Percentiles rank a stretch among this genome's conserved stretches.
These are phyloP conservation scores for Gloeopeniophorella convolvens DNA, from an alignment of 768 basidiomycete species.

Conservation along the genomic window DNA sequence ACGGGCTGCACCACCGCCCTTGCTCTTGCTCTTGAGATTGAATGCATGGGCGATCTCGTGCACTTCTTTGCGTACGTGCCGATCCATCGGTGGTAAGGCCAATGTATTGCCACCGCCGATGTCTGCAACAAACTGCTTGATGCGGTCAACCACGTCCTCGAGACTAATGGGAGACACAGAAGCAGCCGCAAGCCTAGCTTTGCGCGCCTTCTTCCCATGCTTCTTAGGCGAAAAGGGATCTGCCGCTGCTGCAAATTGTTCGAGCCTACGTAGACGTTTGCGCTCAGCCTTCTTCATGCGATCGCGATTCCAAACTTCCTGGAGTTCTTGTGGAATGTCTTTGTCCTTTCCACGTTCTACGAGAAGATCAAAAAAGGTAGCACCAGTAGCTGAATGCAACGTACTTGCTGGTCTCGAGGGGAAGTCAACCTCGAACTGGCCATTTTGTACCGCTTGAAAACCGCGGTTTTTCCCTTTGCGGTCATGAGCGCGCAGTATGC, in stretches of 20 bases:
- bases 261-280: constrained; percentile 56
- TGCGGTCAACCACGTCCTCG: constrained; percentile 51
- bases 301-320: constrained; percentile 72
- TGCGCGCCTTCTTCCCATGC: constrained; percentile 62
- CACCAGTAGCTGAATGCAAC: constrained; percentile 24
- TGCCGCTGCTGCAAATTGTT: constrained; percentile 47
- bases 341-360: constrained; percentile 44
- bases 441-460: constrained; percentile 56
- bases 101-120: constrained; percentile 45
- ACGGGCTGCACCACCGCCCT: constrained; percentile 58
- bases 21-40: constrained; percentile 69
- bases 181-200: constrained; percentile 56
- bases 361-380: background rate
- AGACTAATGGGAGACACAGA: constrained; percentile 40
- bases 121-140: constrained; percentile 60
- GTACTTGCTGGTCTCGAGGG: constrained; percentile 43
- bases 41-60: constrained; percentile 82
- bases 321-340: constrained; percentile 48
- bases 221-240: constrained; percentile 61
- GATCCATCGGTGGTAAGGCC: constrained; percentile 73
- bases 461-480: constrained; percentile 47
- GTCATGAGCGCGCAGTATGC: constrained; percentile 38
- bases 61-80: constrained; percentile 59
- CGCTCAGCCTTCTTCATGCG: constrained; percentile 74
- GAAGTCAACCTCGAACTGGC: constrained; percentile 33